A percentile compares a stretch with the other conserved stretches of the same genome.
Evolutionary conservation across 176 grass and related monocot species (phyloP).

Genomic region (Oryza longistaminata): DNA sequence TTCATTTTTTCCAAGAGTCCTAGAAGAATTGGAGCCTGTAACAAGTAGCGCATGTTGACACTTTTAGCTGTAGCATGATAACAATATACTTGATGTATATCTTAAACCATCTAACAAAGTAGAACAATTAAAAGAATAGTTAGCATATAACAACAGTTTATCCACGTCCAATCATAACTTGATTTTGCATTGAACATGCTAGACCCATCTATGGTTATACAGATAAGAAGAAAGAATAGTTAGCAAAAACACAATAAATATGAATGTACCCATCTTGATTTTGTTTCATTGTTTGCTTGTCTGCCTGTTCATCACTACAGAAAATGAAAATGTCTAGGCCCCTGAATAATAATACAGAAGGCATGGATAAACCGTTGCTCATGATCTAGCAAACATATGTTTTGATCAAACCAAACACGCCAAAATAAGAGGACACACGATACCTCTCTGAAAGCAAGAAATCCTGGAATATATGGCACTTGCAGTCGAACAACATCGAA

Average conservation of each 20-base stretch:
- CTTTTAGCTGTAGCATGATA: neutral
- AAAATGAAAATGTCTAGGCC: conserved; percentile 1
- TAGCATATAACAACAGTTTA: neutral
- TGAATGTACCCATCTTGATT: too few species aligned
- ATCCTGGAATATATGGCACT: conserved; percentile 84
- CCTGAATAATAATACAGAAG: neutral
- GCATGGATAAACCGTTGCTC: neutral
- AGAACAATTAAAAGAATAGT: neutral
- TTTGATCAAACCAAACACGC: neutral
- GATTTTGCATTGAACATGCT: neutral
- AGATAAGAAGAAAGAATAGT: neutral
- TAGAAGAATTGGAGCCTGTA: conserved; percentile 73
- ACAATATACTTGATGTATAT: neutral
- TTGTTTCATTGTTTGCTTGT: neutral
- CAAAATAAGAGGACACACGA: neutral
- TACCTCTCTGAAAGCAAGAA: conserved; percentile 99
- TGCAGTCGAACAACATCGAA: conserved; percentile 61
- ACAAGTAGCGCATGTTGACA: neutral
- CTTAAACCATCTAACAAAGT: neutral
- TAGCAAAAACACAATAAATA: neutral
- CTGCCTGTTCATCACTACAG: neutral
- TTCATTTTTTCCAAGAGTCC: conserved; percentile 69
- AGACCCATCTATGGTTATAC: neutral
- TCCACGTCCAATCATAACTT: neutral
- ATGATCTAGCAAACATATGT: neutral